Evolutionary conservation across 108 stramenopile species (phyloP), one percentile per base, ranked within the genome.

Genomic region (Nitzschia inconspicua): DNA sequence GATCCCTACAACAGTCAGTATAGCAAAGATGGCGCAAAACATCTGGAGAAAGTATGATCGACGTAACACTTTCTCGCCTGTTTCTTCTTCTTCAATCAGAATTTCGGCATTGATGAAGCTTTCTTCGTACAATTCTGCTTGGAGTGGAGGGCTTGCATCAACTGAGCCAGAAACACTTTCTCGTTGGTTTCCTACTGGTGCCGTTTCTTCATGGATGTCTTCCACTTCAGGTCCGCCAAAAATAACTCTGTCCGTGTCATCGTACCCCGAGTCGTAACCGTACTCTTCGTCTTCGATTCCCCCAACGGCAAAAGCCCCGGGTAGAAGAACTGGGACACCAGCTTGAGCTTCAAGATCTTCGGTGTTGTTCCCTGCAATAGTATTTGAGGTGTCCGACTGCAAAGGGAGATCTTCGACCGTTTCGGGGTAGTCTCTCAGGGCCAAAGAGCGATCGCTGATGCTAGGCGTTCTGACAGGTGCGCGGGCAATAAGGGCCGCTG

Each of bases 191-290:
- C 6, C 28, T 35, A 9, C 34, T 23, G 16, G 20, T 5, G 6
- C 34, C 34, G 10, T 31, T 18, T 32, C 10, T n/a, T 51, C 19
- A 19, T 10, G 8, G 2, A 34, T 16, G 34, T 31, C 35, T 36
- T 29, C 48, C 48, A 29, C 16, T 2, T 29, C 35, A 0, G 50
- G 50, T 31, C 32, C 28, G 19, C 18, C 25, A 51, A 51, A 44
- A 49, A 20, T 40, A 25, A 39, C 35, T 30, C 28, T 42, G 53
- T 34, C 60, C 13, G 19, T 36, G 20, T 65, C 74, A 32, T 73
- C 72, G 49, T 61, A 66, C 8, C 63, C 68, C 16, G 64, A 65
- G 51, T 75, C 74, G 40, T 69, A 69, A 14, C 63, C 73, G 11
- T 44, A 10, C 10, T 44, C 9, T 10, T 37, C 29, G 4, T 49